Conservation (phyloP, 2,329 filamentous ascomycete genomes). For the Penicillium hesseltinei region DNA sequence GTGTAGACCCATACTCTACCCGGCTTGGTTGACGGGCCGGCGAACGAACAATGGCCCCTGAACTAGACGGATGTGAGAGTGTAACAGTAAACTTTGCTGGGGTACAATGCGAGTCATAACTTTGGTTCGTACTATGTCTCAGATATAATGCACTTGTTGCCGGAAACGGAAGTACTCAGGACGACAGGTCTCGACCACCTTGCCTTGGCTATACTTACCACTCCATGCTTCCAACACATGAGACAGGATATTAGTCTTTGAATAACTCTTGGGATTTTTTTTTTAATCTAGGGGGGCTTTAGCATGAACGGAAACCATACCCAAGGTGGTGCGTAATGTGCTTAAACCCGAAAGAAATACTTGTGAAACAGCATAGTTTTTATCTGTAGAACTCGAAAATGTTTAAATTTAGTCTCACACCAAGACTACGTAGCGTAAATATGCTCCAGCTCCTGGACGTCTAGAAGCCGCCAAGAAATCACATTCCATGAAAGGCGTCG, state of each 20-base stretch:
- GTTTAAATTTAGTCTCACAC: neutral
- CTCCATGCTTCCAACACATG: neutral
- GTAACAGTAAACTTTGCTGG: neutral
- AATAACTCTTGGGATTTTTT: neutral
- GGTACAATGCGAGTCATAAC: neutral
- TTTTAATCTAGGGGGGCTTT: neutral
- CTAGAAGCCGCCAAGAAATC: neutral
- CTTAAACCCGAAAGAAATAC: neutral
- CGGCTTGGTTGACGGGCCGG: neutral
- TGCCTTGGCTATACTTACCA: constrained; percentile 5
- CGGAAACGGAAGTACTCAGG: constrained; percentile 9
- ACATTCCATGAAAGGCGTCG: neutral
- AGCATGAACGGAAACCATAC: neutral
- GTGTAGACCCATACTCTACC: neutral
- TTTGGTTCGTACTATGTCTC: neutral
- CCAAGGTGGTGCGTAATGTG: neutral
- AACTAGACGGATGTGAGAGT: neutral
- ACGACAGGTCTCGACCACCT: neutral
- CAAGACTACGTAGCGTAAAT: neutral
- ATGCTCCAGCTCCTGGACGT: neutral
- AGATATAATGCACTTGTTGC: constrained; percentile 3
- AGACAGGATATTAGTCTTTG: neutral
- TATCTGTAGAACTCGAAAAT: neutral
- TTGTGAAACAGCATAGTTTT: neutral
- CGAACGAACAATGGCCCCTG: neutral